Conservation (phyloP, 2,329 filamentous ascomycete genomes). For the Ascochyta rabiei region DNA sequence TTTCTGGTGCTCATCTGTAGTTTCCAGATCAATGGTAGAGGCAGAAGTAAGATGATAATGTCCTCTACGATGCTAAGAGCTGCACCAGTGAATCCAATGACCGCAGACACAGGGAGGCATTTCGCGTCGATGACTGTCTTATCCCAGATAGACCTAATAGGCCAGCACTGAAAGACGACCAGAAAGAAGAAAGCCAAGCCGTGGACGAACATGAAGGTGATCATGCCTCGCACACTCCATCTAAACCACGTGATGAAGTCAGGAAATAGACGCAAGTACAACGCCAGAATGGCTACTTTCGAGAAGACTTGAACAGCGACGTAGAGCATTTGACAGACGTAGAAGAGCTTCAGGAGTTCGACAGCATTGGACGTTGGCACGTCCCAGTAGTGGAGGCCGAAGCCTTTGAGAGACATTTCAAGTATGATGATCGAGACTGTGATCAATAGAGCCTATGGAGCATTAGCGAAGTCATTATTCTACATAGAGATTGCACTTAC, state of each 20-base stretch:
- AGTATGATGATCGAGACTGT: slow-evolving; percentile 19
- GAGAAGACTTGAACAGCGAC: slow-evolving; percentile 21
- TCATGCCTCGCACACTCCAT: slow-evolving; percentile 20
- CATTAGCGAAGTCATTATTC: not conserved
- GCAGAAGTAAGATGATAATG: slow-evolving; percentile 24
- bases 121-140: slow-evolving; percentile 17
- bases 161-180: slow-evolving; percentile 21
- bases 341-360: slow-evolving; percentile 20
- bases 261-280: slow-evolving; percentile 20
- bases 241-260: slow-evolving; percentile 19
- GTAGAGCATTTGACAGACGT: slow-evolving; percentile 25
- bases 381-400: slow-evolving; percentile 24
- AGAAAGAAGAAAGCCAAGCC: slow-evolving; percentile 22
- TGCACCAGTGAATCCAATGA: slow-evolving; percentile 20
- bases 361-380: slow-evolving; percentile 12
- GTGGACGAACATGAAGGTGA: slow-evolving; percentile 22
- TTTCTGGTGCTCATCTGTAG: slow-evolving; percentile 23
- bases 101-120: slow-evolving; percentile 17
- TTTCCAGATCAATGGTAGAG: slow-evolving; percentile 20
- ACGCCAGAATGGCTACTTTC: slow-evolving; percentile 20
- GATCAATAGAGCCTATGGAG: slow-evolving; percentile 13
- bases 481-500: not conserved
- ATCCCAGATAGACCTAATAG: slow-evolving; percentile 22
- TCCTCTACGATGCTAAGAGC: slow-evolving; percentile 20
- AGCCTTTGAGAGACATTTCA: slow-evolving; percentile 23